Percentiles rank a stretch among this genome's conserved stretches.
Evolutionary conservation across 75 land plant species (phyloP).

Genomic region (Selaginella tamariscina): DNA sequence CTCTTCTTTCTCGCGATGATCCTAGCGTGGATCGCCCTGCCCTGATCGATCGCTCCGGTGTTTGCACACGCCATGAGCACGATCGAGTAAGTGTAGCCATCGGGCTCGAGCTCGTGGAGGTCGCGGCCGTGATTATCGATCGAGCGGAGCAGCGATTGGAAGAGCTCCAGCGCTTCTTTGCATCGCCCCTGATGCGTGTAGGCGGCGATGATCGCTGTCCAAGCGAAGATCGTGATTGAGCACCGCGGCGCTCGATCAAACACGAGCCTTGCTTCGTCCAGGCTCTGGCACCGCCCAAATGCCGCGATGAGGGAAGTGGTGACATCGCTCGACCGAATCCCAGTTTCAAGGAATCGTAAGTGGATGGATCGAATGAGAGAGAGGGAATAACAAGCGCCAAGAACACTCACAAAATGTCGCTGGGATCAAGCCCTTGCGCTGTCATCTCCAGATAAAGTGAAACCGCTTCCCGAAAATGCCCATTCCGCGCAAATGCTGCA

Average conservation of each 20-base stretch:
- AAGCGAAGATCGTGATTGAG: background rate
- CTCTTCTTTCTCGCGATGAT: slow-evolving; percentile 1
- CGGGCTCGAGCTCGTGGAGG: background rate
- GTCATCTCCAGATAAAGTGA: slow-evolving; percentile 2
- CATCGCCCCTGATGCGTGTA: background rate
- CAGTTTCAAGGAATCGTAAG: background rate
- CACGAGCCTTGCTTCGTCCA: slow-evolving; percentile 1
- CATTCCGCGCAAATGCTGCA: slow-evolving; percentile 9
- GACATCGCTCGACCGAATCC: background rate
- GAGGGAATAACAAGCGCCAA: slow-evolving; percentile 1
- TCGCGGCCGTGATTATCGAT: background rate
- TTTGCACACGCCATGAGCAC: slow-evolving; percentile 1
- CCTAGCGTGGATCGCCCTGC: background rate
- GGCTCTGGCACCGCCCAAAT: slow-evolving; percentile 4
- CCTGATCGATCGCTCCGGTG: slow-evolving; percentile 2
- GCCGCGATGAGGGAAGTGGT: slow-evolving; percentile 2
- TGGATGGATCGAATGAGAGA: slow-evolving; percentile 1
- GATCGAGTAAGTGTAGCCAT: slow-evolving; percentile 3
- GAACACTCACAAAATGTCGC: background rate
- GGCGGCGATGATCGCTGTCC: background rate
- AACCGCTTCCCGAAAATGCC: background rate
- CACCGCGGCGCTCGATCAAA: slow-evolving; percentile 4
- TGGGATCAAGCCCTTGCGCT: background rate
- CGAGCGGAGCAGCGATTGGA: slow-evolving; percentile 1
- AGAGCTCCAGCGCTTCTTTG: slow-evolving; percentile 1